phyloP scores from a whole-genome alignment of 371 early-diverging fungal species.

The Dichotomocladium elegans region DNA sequence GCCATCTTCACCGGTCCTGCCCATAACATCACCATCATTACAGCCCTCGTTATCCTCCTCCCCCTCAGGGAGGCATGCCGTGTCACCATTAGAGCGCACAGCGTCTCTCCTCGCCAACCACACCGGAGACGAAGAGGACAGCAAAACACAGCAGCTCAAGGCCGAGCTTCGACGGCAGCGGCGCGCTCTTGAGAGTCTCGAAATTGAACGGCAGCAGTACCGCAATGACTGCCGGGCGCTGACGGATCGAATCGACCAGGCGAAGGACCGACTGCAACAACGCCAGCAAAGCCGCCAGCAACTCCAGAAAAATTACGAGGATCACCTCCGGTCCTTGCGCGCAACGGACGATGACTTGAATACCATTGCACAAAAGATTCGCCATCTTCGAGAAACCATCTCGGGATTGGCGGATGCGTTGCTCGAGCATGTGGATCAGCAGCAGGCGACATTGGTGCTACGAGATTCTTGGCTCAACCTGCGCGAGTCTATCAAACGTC shows the following conservation, averaged over 20 bases:
- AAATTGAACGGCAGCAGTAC: conserved; percentile 21
- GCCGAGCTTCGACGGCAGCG: conserved; percentile 16
- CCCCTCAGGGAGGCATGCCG: too few species aligned
- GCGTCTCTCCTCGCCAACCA: conserved; percentile 1
- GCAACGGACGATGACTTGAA: conserved; percentile 53
- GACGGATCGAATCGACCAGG: conserved; percentile 9
- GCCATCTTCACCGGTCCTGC: too few species aligned
- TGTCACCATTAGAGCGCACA: too few species aligned
- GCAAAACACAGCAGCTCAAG: conserved; percentile 2
- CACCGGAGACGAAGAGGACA: not conserved
- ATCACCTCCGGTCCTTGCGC: conserved; percentile 48
- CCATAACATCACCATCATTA: too few species aligned
- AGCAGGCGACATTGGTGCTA: conserved; percentile 36
- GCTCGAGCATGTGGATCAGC: conserved; percentile 36
- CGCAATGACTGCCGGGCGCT: conserved; percentile 14
- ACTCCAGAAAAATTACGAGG: conserved; percentile 45
- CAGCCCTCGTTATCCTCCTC: too few species aligned
- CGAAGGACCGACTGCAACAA: conserved; percentile 15
- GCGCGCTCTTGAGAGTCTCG: conserved; percentile 12
- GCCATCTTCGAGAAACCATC: conserved; percentile 44
- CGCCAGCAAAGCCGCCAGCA: conserved; percentile 19
- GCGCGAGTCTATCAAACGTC: conserved; percentile 22
- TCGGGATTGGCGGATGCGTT: conserved; percentile 39
- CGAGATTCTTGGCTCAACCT: conserved; percentile 39
- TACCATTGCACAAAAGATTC: conserved; percentile 44